Base-by-base conservation (phyloP, 2,329 filamentous ascomycete species). In the Colletotrichum costaricense region DNA sequence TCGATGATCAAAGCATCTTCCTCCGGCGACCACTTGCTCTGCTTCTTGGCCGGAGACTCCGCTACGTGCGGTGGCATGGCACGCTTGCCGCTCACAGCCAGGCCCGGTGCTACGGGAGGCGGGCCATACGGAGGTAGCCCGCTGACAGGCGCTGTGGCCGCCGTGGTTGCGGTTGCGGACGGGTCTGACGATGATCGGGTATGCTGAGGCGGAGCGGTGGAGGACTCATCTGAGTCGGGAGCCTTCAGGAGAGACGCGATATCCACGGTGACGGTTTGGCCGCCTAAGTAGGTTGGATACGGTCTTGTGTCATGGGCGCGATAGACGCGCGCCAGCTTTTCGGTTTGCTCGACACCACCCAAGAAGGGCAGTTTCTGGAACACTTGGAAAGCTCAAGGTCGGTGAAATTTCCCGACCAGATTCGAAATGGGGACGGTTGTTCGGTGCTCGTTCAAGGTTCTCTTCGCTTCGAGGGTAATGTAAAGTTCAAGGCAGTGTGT, bases 1-100 rank as follows among this genome's bases (percentile, higher is more conserved):
- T 97, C 94, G 78, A 98, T 98, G 78, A 98, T 98, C 62, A 97
- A 86, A n/a, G 93, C 91, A 82, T 98, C 95, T 82, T 98, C 96
- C 75, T 98, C 95, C 1, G 93, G 88, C 5, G 94, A 97, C 97
- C 97, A 98, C 84, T 98, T 98, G 80, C 94, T 97, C 83, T 98
- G 95, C 84, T 96, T 97, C 86, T 97, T 97, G 42, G 94, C 94
- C 24, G 94, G 94, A 49, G 92, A 93, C 77, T 92, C 89, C 38
- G 86, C 81, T 19, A 85, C 84, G 79, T 92, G 88, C 38, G 88
- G 81, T 74, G 86, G 83, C 86, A 89, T 87, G 77, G 81, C 86
- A 81, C 86, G 87, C 81, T 86, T 90, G 72, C 74, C 79, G 76
- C 78, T 77, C 26, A 79, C 74, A 77, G 81, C 79, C 63, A 78